Evolutionary conservation across 2,329 filamentous ascomycete genomes (phyloP).

Genomic region (Chrysoporthe deuterocubensis): DNA sequence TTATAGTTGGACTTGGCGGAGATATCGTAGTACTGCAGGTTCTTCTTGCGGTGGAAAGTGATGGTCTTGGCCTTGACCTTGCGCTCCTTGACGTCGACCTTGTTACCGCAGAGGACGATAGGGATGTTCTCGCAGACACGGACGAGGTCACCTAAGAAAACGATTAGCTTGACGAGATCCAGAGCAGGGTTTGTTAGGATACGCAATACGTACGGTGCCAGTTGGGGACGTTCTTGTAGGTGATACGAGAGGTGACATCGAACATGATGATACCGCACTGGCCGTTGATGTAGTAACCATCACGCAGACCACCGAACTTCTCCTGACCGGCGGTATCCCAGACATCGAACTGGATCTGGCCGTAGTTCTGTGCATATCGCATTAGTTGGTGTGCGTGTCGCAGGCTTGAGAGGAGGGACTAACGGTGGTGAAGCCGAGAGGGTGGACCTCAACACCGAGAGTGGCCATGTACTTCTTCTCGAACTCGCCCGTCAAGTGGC

Average conservation of each 20-base stretch:
- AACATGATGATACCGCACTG: slow-evolving; percentile 99
- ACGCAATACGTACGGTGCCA: slow-evolving; percentile 87
- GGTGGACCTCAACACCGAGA: slow-evolving; percentile 98
- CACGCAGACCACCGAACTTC: slow-evolving; percentile 99
- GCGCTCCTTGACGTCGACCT: slow-evolving; percentile 99
- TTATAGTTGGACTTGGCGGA: slow-evolving; percentile 99
- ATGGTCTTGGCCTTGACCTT: slow-evolving; percentile 99
- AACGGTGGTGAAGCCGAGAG: slow-evolving; percentile 97
- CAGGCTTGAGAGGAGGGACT: slow-evolving; percentile 45
- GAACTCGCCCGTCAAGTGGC: slow-evolving; percentile 99
- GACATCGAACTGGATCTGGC: slow-evolving; percentile 96
- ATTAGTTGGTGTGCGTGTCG: slow-evolving; percentile 29
- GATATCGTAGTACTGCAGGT: slow-evolving; percentile 99
- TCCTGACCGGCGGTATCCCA: slow-evolving; percentile 99
- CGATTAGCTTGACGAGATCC: neutral
- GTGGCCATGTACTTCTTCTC: slow-evolving; percentile 99
- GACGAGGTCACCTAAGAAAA: slow-evolving; percentile 81
- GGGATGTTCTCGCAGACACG: slow-evolving; percentile 99
- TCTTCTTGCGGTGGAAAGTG: slow-evolving; percentile 99
- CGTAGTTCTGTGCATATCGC: slow-evolving; percentile 73
- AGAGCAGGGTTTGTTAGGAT: neutral
- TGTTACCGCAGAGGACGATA: slow-evolving; percentile 98
- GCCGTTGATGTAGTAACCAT: slow-evolving; percentile 99
- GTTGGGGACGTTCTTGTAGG: slow-evolving; percentile 99
- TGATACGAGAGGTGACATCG: slow-evolving; percentile 98